These are phyloP conservation scores for Taphrina communis DNA, from an alignment of 1,139 yeast genomes.

Conservation along the genomic window DNA sequence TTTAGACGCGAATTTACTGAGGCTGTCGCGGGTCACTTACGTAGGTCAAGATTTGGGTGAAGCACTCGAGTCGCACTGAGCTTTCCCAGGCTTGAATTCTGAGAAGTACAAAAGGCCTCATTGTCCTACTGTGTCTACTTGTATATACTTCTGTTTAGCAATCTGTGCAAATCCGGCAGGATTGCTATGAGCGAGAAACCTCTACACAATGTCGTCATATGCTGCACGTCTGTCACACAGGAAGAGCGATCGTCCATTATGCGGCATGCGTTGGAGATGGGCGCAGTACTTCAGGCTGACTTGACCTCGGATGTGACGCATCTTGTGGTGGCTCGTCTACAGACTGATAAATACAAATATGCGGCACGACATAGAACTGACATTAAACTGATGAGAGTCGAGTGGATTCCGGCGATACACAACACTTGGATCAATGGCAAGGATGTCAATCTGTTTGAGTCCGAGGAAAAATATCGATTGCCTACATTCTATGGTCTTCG, in stretches of 20 bases:
- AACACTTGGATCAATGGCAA: slow-evolving; percentile 63
- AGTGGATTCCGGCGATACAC: slow-evolving; percentile 58
- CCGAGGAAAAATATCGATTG: slow-evolving; percentile 49
- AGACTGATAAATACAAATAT: slow-evolving; percentile 71
- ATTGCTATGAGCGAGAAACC: slow-evolving; percentile 45
- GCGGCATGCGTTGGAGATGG: slow-evolving; percentile 55
- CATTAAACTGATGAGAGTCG: slow-evolving; percentile 61
- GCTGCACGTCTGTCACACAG: slow-evolving; percentile 50
- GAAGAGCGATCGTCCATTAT: slow-evolving; percentile 40
- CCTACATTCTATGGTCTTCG: slow-evolving; percentile 59
- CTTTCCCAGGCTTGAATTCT: too few relatives aligned
- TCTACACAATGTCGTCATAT: slow-evolving; percentile 49
- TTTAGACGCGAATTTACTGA: slow-evolving; percentile 1
- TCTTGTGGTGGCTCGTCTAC: slow-evolving; percentile 69
- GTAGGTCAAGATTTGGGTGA: too few relatives aligned
- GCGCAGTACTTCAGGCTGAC: slow-evolving; percentile 67
- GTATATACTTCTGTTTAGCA: too few relatives aligned
- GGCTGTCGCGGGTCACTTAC: too few relatives aligned
- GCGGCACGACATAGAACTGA: slow-evolving; percentile 67
- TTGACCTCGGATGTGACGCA: slow-evolving; percentile 71
- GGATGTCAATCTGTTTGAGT: slow-evolving; percentile 51
- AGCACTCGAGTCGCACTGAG: too few relatives aligned
- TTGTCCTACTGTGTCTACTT: too few relatives aligned
- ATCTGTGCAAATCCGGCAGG: background rate
- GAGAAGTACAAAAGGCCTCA: too few relatives aligned